phyloP scores from a whole-genome alignment of 345 rosid genomes.

The Eutrema japonicum region DNA sequence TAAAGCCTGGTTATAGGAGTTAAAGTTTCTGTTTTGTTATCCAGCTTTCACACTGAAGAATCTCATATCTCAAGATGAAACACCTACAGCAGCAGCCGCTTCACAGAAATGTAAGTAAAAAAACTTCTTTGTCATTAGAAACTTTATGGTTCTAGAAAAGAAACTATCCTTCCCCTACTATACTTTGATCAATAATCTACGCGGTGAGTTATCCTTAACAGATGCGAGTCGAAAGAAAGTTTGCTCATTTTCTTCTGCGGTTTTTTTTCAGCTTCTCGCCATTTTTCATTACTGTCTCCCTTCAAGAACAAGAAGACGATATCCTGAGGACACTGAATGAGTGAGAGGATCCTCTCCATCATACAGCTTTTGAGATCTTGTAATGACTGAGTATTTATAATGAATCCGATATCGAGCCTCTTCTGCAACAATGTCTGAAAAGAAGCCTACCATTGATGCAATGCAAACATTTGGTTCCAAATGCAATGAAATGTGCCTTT shows the following conservation, averaged over 20 bases:
- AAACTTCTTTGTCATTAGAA: not conserved
- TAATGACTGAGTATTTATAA: slow-evolving; percentile 26
- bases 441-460: slow-evolving; percentile 6
- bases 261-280: slow-evolving; percentile 69
- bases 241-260: slow-evolving; percentile 6
- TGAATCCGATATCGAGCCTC: slow-evolving; percentile 13
- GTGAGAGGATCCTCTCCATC: slow-evolving; percentile 28
- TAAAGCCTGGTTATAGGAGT: not conserved
- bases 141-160: slow-evolving; percentile 1
- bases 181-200: slow-evolving; percentile 10
- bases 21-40: slow-evolving; percentile 34
- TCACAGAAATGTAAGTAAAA: slow-evolving; percentile 50
- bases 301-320: slow-evolving; percentile 70
- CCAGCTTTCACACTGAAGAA: slow-evolving; percentile 85
- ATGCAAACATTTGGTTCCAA: slow-evolving; percentile 32
- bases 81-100: slow-evolving; percentile 56
- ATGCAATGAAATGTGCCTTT: slow-evolving; percentile 18
- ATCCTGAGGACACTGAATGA: slow-evolving; percentile 17
- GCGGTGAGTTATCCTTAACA: not conserved
- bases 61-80: slow-evolving; percentile 86
- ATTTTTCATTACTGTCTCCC: slow-evolving; percentile 73
- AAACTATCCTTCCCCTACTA: not conserved
- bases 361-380: slow-evolving; percentile 30
- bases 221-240: not conserved
- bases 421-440: not conserved